Percentiles rank a stretch among this genome's conserved stretches.
Evolutionary conservation across 2,329 filamentous ascomycete genomes (phyloP).

Genomic region (Curvularia lunata): DNA sequence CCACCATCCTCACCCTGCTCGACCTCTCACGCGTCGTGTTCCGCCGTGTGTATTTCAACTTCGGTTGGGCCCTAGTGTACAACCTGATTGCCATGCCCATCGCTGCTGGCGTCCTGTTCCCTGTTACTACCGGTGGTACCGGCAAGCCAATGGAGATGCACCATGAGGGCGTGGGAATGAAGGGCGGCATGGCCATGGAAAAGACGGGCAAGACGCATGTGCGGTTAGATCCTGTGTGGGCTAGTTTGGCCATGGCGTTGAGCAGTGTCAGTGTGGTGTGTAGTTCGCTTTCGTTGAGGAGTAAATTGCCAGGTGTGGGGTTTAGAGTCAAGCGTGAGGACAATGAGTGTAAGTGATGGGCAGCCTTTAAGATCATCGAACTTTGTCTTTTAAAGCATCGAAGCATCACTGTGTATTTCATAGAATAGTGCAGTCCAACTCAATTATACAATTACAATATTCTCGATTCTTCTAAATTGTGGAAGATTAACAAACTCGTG

Average conservation of each 20-base stretch:
- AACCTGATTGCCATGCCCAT: constrained; percentile 79
- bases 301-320: constrained; percentile 52
- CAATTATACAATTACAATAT: too few species aligned
- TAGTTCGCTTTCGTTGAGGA: constrained; percentile 77
- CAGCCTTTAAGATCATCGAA: too few species aligned
- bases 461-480: too few species aligned
- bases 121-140: constrained; percentile 53
- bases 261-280: constrained; percentile 88
- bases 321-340: constrained; percentile 40
- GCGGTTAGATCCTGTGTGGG: constrained; percentile 80
- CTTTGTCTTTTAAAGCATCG: not conserved
- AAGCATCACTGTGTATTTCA: not conserved
- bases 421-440: not conserved
- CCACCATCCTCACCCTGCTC: constrained; percentile 74
- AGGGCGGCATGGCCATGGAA: constrained; percentile 47
- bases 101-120: constrained; percentile 80
- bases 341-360: too few species aligned
- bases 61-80: constrained; percentile 83
- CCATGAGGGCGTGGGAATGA: constrained; percentile 40
- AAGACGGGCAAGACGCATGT: constrained; percentile 60
- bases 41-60: constrained; percentile 80
- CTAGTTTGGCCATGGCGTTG: constrained; percentile 87
- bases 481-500: too few species aligned
- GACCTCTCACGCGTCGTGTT: constrained; percentile 75
- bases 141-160: constrained; percentile 56